Percentiles rank a stretch among this genome's conserved stretches.
phyloP scores from a whole-genome alignment of 495 filamentous ascomycete genomes.

The Lasiosphaeriaceae sp. region DNA sequence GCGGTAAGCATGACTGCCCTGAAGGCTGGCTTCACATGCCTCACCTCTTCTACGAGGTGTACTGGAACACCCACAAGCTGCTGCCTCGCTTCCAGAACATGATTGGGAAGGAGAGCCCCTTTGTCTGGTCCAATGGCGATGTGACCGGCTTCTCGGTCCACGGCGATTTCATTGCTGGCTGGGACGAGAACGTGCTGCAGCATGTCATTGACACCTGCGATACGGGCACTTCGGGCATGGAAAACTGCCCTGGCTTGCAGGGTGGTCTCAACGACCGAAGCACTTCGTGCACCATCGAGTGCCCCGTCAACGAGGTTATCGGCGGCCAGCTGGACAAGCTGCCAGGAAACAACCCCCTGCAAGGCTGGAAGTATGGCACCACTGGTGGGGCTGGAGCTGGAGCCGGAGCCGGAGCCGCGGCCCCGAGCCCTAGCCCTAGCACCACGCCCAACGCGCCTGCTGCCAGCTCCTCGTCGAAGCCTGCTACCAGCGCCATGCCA shows the following conservation, averaged over 20 bases:
- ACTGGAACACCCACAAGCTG: slow-evolving; percentile 58
- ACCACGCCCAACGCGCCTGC: neutral
- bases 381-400: slow-evolving; percentile 11
- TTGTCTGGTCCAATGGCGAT: slow-evolving; percentile 62
- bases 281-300: slow-evolving; percentile 44
- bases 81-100: slow-evolving; percentile 49
- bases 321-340: slow-evolving; percentile 38
- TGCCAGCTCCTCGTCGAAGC: neutral
- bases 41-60: slow-evolving; percentile 67
- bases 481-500: too few species aligned
- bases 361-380: slow-evolving; percentile 34
- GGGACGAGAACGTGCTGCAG: slow-evolving; percentile 60
- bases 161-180: slow-evolving; percentile 71
- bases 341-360: slow-evolving; percentile 55
- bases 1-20: slow-evolving; percentile 58
- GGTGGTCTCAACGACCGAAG: slow-evolving; percentile 36
- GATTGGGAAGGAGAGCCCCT: slow-evolving; percentile 55
- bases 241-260: slow-evolving; percentile 51
- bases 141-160: slow-evolving; percentile 57
- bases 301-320: slow-evolving; percentile 34
- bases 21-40: slow-evolving; percentile 51
- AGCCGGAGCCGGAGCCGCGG: slow-evolving; percentile 23
- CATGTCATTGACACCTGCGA: slow-evolving; percentile 59
- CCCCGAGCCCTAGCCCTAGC: neutral
- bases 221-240: slow-evolving; percentile 46